Evolutionary conservation across 768 basidiomycete genomes (phyloP), one percentile per base, ranked within the genome.

Genomic region (Mycena alexandri): DNA sequence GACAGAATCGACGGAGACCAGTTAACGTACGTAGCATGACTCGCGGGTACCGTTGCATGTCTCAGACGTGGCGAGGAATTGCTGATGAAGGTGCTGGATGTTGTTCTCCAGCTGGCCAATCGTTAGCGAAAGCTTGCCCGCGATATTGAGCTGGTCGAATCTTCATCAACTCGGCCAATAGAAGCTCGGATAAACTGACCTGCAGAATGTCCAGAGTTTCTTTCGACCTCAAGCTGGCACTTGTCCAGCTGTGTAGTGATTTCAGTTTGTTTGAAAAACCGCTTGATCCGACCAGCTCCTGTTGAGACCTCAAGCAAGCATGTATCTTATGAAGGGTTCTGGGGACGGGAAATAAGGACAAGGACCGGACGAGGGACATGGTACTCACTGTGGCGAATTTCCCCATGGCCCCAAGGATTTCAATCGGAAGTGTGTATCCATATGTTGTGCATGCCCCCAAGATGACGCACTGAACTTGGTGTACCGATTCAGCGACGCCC

Each of bases 201-300:
- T n/a, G 14, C 33, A 55, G 17, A 36, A 55, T 36, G 34, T 55
- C 8, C 8, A 42, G 38, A 38, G n/a, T 36, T 19, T 36, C 53
- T 42, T n/a, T 55, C 17, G 4, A 55, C 9, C 36, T 55, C 53
- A 36, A 17, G 9, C 36, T 41, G 14, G 19, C 53, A 55, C 21
- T 38, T 55, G 5, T 55, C 53, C 6, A 55, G 21, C 38, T 55
- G 53, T 21, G 53, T 22, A 10, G 53, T 38, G 25, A 53, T 53
- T 11, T 53, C 52, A 36, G 29, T 53, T 34, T 53, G 52, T 17
- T 53, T 53, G 52, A 55, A 55, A 42, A 55, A 41, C 53, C 19
- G 53, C 33, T 38, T 55, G n/a, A 55, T 36, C 21, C 24, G 19
- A 36, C 53, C 16, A 55, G 6, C 41, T 55, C 53, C 33, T 42